These are phyloP conservation scores for Aspergillus sp. DNA, from an alignment of 2,329 filamentous ascomycete genomes.

Conservation along the genomic window DNA sequence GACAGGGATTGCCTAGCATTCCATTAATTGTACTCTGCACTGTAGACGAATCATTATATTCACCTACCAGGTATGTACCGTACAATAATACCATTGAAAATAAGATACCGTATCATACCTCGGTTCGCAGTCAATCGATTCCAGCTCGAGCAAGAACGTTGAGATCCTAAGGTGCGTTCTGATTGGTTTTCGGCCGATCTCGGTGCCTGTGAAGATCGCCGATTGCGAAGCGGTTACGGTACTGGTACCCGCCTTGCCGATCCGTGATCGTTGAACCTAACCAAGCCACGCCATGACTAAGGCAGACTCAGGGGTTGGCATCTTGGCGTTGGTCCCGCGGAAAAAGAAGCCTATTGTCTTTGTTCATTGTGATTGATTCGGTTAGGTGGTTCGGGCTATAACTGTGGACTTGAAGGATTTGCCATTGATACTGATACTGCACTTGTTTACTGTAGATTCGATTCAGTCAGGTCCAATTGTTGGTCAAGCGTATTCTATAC, in stretches of 20 bases:
- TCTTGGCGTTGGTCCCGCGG: too few relatives aligned
- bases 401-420: too few relatives aligned
- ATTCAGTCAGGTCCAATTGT: too few relatives aligned
- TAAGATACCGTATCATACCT: not conserved
- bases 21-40: not conserved
- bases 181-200: slow-evolving; percentile 15
- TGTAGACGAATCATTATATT: not conserved
- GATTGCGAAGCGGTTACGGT: slow-evolving; percentile 2
- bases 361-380: not conserved
- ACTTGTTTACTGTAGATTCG: too few relatives aligned
- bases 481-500: not conserved
- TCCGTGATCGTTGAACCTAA: slow-evolving; percentile 11
- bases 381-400: not conserved
- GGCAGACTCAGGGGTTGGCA: too few relatives aligned
- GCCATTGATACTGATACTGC: too few relatives aligned
- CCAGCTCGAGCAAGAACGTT: slow-evolving; percentile 8
- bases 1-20: not conserved
- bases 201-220: slow-evolving; percentile 7
- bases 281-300: too few relatives aligned
- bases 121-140: slow-evolving; percentile 4
- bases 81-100: not conserved
- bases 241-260: slow-evolving; percentile 17
- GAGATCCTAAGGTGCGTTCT: slow-evolving; percentile 2
- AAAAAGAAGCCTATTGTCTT: not conserved
- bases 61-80: not conserved